A percentile compares a stretch with the other conserved stretches of the same genome.
phyloP scores from a whole-genome alignment of 495 filamentous ascomycete genomes.

The Xylaria venustula region DNA sequence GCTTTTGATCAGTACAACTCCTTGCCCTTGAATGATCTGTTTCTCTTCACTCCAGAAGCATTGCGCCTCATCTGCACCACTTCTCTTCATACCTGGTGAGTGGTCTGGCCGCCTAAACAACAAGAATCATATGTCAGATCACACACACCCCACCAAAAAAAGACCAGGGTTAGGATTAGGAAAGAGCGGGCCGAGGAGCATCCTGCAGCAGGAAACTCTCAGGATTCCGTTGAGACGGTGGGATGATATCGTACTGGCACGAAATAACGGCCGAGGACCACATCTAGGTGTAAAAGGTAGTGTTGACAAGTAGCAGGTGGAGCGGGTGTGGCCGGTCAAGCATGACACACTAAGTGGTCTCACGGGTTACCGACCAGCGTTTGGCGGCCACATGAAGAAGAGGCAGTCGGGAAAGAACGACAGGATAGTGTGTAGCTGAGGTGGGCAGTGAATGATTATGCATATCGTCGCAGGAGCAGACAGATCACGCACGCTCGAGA shows the following conservation, averaged over 20 bases:
- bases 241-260: not conserved
- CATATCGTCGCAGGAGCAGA: not conserved
- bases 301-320: not conserved
- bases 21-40: not conserved
- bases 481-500: not conserved
- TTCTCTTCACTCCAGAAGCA: constrained; percentile 1
- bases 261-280: not conserved
- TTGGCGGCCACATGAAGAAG: not conserved
- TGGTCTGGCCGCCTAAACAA: constrained; percentile 45
- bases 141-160: constrained; percentile 32
- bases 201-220: constrained; percentile 1
- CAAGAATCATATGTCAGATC: constrained; percentile 43
- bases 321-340: not conserved
- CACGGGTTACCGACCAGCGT: not conserved
- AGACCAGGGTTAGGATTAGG: constrained; percentile 1
- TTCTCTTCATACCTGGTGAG: constrained; percentile 46
- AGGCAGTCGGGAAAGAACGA: not conserved
- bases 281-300: not conserved
- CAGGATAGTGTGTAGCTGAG: not conserved
- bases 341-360: not conserved
- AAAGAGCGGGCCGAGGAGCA: not conserved
- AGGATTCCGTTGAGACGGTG: not conserved
- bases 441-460: not conserved
- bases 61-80: not conserved
- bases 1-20: constrained; percentile 15